Percentiles rank a stretch among this genome's conserved stretches.
These are phyloP conservation scores for Chalaropsis thielavioides DNA, from an alignment of 2,329 filamentous ascomycete species.

Conservation along the genomic window DNA sequence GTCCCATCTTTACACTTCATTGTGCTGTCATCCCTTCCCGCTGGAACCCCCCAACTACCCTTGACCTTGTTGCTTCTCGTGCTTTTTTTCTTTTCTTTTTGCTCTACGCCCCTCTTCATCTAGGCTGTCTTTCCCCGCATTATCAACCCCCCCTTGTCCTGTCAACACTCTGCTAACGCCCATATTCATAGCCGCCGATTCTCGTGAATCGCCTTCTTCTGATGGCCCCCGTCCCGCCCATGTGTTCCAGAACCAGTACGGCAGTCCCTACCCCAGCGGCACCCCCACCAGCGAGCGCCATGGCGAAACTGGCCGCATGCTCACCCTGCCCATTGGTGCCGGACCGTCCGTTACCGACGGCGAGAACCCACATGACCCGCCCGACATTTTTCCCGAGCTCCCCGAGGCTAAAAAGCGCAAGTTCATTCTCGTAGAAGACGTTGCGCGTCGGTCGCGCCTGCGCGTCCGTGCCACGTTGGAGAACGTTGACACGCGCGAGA, in stretches of 20 bases:
- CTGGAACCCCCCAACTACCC: background rate
- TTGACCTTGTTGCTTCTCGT: background rate
- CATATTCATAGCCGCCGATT: background rate
- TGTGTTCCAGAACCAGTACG: constrained; percentile 9
- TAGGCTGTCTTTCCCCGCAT: background rate
- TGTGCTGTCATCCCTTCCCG: background rate
- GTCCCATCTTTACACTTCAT: constrained; percentile 9
- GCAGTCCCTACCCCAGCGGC: constrained; percentile 9
- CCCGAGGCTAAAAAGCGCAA: constrained; percentile 86
- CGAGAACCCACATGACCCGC: constrained; percentile 43
- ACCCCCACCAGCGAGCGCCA: constrained; percentile 12
- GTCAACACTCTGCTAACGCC: background rate
- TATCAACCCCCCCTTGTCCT: background rate
- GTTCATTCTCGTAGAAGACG: constrained; percentile 91
- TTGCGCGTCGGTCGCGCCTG: constrained; percentile 62
- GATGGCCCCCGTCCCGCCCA: constrained; percentile 6
- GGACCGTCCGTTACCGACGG: constrained; percentile 19
- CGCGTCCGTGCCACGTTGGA: constrained; percentile 89
- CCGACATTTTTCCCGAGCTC: constrained; percentile 71
- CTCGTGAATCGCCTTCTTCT: constrained; percentile 13
- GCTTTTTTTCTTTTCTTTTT: background rate
- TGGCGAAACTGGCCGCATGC: background rate
- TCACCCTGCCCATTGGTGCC: background rate
- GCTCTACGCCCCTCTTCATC: background rate
- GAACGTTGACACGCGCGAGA: constrained; percentile 84